These are phyloP conservation scores for Serendipita vermifera DNA, from an alignment of 768 basidiomycete species.

Conservation along the genomic window DNA sequence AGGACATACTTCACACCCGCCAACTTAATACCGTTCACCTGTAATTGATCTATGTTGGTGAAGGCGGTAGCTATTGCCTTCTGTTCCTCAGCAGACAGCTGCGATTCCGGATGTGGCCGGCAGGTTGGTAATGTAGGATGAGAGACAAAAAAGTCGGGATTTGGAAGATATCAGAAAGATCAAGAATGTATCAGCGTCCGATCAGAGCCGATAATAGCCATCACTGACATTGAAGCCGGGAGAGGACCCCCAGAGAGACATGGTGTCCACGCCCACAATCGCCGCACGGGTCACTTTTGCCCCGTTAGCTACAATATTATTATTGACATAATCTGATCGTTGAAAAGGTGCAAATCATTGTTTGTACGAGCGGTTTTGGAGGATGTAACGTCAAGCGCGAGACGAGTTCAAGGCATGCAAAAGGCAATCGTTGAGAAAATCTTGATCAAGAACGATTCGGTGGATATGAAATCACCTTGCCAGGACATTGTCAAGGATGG, in stretches of 20 bases:
- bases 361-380: no score
- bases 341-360: no score
- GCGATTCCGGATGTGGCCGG: background rate
- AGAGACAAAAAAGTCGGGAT: background rate
- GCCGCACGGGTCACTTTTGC: background rate
- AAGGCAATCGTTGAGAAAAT: no score
- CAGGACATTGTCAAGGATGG: no score
- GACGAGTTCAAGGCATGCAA: no score
- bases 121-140: background rate
- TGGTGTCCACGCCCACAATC: background rate
- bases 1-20: conserved; percentile 69
- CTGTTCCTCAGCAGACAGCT: conserved; percentile 60
- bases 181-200: background rate
- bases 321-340: background rate
- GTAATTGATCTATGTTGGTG: conserved; percentile 28
- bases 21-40: conserved; percentile 49
- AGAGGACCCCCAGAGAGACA: background rate
- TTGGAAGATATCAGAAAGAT: background rate
- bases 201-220: background rate
- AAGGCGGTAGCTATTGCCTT: conserved; percentile 40
- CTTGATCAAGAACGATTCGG: no score
- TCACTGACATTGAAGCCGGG: background rate
- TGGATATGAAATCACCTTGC: no score
- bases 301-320: background rate
- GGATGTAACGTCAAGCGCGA: no score